These are phyloP conservation scores for Geoglossum cookeanum DNA, from an alignment of 2,329 filamentous ascomycete genomes.

Conservation along the genomic window DNA sequence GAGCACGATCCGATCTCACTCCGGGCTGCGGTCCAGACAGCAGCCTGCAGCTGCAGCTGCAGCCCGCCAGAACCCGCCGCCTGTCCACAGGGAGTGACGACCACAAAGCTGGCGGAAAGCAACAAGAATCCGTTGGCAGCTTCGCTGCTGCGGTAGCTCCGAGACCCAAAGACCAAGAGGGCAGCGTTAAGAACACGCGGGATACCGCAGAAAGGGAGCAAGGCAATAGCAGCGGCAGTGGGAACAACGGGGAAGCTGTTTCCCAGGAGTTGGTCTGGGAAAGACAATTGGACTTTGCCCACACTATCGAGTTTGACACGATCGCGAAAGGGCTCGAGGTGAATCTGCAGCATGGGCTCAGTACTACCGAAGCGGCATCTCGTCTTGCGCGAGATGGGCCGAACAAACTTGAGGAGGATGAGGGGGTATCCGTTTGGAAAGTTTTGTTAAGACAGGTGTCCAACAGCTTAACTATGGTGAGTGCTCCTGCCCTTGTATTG, in stretches of 20 bases:
- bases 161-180: not conserved
- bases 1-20: not conserved
- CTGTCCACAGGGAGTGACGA: not conserved
- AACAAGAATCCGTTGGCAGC: not conserved
- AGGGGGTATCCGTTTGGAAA: not conserved
- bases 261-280: not conserved
- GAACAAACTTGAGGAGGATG: constrained; percentile 2
- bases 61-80: not conserved
- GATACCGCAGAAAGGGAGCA: not conserved
- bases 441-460: constrained; percentile 2
- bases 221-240: not conserved
- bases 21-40: not conserved
- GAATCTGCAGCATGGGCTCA: not conserved
- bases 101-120: constrained; percentile 1
- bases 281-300: not conserved
- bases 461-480: constrained; percentile 59
- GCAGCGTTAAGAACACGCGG: not conserved
- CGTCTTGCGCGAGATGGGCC: constrained; percentile 2
- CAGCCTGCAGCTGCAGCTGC: not conserved
- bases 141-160: not conserved
- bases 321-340: not conserved
- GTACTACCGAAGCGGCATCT: constrained; percentile 1
- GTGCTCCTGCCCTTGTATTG: not conserved
- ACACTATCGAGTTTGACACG: not conserved
- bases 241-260: not conserved